Conservation (phyloP, 129 eudicot species). For the Pittosporum tobira region DNA sequence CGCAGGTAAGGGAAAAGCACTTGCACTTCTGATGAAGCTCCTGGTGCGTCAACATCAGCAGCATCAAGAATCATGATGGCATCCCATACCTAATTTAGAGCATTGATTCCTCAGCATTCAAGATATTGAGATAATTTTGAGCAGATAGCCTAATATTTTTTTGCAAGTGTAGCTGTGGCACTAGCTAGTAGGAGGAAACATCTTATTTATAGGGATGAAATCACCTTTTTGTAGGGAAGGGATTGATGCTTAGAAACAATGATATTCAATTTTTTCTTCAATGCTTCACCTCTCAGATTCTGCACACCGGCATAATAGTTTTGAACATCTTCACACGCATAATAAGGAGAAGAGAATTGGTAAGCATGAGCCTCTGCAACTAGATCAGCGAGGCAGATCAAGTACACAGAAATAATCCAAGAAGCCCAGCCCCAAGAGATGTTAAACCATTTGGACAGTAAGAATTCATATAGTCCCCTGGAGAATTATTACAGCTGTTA, state of each 20-base stretch:
- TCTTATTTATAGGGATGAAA: not conserved
- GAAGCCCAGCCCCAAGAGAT: conserved; percentile 3
- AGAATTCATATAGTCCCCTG: conserved; percentile 2
- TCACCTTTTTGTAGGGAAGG: conserved; percentile 23
- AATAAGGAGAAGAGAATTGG: not conserved
- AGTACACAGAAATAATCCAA: conserved; percentile 13
- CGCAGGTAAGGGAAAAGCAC: not conserved
- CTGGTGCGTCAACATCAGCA: conserved; percentile 24
- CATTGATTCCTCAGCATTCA: not conserved
- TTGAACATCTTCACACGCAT: conserved; percentile 23
- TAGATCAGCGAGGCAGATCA: conserved; percentile 10
- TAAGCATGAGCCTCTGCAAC: conserved; percentile 13
- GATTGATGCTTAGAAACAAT: conserved; percentile 22
- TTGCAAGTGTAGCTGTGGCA: not conserved
- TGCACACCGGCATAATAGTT: conserved; percentile 18
- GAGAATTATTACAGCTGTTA: not conserved
- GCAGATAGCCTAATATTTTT: not conserved
- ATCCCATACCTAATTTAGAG: conserved; percentile 21
- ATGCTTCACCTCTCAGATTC: conserved; percentile 17
- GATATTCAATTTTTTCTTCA: conserved; percentile 16
- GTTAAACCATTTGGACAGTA: not conserved
- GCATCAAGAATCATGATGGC: conserved; percentile 34
- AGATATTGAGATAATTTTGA: not conserved
- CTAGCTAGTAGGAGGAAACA: not conserved
- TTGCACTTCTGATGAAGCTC: conserved; percentile 19